phyloP scores from a whole-genome alignment of 208 protist genomes.

The Histomonas meleagridis region DNA sequence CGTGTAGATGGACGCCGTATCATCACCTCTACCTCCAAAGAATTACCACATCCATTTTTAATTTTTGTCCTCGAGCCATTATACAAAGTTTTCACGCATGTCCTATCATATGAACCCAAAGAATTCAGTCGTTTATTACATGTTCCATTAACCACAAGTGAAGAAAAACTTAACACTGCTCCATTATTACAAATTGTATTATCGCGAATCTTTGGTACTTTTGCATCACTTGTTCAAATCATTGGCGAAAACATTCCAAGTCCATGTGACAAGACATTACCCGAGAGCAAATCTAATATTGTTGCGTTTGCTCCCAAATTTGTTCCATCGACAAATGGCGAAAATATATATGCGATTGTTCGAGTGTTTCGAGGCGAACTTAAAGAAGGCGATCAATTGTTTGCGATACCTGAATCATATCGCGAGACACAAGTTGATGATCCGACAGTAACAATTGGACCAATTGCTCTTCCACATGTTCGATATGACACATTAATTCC shows the following conservation, averaged over 20 bases:
- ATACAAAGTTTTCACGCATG: constrained; percentile 60
- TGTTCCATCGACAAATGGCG: background rate
- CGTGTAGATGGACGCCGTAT: constrained; percentile 55
- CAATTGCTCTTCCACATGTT: background rate
- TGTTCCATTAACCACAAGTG: background rate
- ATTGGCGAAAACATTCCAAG: background rate
- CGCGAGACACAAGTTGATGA: background rate
- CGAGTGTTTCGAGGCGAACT: background rate
- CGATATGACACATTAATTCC: background rate
- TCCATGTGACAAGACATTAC: background rate
- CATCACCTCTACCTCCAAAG: background rate
- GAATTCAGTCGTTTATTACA: background rate
- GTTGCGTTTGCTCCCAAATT: background rate
- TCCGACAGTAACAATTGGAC: background rate
- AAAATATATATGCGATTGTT: background rate
- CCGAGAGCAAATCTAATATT: background rate
- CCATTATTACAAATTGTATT: background rate
- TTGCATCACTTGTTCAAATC: background rate
- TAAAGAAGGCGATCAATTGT: background rate
- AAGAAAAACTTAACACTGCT: constrained; percentile 33
- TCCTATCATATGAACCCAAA: background rate
- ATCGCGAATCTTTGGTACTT: constrained; percentile 7
- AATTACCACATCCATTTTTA: constrained; percentile 75
- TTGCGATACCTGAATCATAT: background rate
- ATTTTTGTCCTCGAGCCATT: constrained; percentile 90